Conservation (phyloP, 306 rosid genomes). For the Arachis hypogaea region DNA sequence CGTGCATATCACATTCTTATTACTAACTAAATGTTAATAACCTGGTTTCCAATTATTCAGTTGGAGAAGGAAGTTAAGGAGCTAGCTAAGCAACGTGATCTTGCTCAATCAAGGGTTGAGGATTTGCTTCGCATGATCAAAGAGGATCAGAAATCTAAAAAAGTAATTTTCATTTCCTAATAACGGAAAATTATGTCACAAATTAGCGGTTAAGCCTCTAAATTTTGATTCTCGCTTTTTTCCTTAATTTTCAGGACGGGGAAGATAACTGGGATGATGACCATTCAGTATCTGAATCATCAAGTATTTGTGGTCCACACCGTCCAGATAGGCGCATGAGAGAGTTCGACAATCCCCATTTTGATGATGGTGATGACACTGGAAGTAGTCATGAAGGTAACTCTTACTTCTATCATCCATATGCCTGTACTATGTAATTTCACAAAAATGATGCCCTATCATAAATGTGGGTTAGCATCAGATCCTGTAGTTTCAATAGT, state of each 20-base stretch:
- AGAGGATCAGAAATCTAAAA: conserved; percentile 62
- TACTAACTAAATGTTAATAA: conserved; percentile 30
- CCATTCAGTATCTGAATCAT: conserved; percentile 73
- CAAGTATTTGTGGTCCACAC: conserved; percentile 57
- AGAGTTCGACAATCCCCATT: conserved; percentile 71
- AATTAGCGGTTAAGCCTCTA: conserved; percentile 25
- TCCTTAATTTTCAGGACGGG: conserved; percentile 48
- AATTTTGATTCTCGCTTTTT: conserved; percentile 31
- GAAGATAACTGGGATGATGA: conserved; percentile 75
- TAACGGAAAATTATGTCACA: conserved; percentile 26
- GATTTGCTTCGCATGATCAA: conserved; percentile 75
- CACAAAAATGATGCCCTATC: conserved; percentile 24
- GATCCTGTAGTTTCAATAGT: neutral
- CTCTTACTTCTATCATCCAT: conserved; percentile 41
- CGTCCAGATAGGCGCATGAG: conserved; percentile 41
- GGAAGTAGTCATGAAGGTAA: conserved; percentile 57
- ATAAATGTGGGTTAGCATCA: conserved; percentile 25
- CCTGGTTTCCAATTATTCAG: conserved; percentile 52
- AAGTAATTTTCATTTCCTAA: conserved; percentile 49
- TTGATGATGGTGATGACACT: conserved; percentile 51
- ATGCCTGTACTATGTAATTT: conserved; percentile 29
- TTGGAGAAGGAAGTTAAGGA: conserved; percentile 89
- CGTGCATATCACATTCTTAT: conserved; percentile 31
- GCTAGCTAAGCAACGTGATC: conserved; percentile 85
- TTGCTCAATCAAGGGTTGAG: conserved; percentile 88